phyloP scores from a whole-genome alignment of 305 asterid genomes.

The Fraxinus sp. region DNA sequence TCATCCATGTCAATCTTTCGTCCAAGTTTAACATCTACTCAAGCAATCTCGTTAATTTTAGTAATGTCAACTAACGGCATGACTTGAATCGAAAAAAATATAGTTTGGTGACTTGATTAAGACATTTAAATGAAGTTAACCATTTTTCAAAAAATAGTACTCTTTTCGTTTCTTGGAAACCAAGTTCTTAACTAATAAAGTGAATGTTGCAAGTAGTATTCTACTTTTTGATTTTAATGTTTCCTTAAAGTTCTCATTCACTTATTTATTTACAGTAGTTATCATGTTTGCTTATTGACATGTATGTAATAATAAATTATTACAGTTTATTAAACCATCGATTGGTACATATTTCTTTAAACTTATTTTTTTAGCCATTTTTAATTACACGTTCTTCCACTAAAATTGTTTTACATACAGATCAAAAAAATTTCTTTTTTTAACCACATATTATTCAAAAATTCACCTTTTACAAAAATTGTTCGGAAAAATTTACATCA shows the following conservation, averaged over 20 bases:
- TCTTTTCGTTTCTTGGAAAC: not conserved
- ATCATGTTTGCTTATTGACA: not conserved
- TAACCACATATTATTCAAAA: too few relatives aligned
- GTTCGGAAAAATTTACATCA: not conserved
- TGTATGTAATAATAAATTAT: too few relatives aligned
- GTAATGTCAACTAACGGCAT: not conserved
- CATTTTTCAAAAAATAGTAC: too few relatives aligned
- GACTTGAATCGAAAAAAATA: not conserved
- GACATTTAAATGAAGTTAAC: not conserved
- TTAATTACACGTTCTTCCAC: too few relatives aligned
- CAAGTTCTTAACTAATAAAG: not conserved
- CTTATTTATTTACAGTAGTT: not conserved
- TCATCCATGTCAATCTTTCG: not conserved
- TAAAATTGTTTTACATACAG: too few relatives aligned
- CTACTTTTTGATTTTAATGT: not conserved
- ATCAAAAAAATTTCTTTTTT: too few relatives aligned
- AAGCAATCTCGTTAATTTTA: not conserved
- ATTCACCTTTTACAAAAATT: too few relatives aligned
- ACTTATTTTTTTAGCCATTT: too few relatives aligned
- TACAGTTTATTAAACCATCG: not conserved
- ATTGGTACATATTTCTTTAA: not conserved
- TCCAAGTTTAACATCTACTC: not conserved
- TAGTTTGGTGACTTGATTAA: not conserved
- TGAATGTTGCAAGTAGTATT: not conserved
- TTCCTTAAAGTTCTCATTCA: not conserved